Evolutionary conservation across 208 protist species (phyloP).

Genomic region (Lotmaria passim): DNA sequence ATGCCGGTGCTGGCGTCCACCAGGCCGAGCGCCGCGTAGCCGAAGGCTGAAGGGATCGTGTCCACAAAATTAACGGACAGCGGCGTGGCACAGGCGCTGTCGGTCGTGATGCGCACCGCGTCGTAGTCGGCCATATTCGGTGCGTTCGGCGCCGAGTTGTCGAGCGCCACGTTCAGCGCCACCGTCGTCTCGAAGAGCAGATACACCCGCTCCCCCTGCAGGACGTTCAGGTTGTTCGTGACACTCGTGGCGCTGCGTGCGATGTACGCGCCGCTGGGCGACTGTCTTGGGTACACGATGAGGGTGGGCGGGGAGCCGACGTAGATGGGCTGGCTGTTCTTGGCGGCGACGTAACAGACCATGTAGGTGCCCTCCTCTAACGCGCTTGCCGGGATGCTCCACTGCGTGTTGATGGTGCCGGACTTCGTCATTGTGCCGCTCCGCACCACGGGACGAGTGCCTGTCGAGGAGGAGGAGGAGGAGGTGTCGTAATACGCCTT

Average conservation of each 20-base stretch:
- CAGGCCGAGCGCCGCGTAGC: constrained; percentile 58
- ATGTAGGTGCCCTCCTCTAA: constrained; percentile 58
- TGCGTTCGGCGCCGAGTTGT: constrained; percentile 38
- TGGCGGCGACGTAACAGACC: constrained; percentile 74
- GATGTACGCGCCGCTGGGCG: constrained; percentile 74
- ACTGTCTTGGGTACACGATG: constrained; percentile 66
- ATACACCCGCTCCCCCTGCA: constrained; percentile 78
- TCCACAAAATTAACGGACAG: constrained; percentile 42
- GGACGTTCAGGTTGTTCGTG: constrained; percentile 38
- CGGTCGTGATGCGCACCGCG: constrained; percentile 62
- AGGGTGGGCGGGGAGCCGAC: constrained; percentile 58
- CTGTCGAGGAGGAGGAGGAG: background rate
- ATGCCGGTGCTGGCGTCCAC: constrained; percentile 27
- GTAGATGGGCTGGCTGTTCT: constrained; percentile 64
- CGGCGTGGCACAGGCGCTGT: constrained; percentile 36
- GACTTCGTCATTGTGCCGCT: constrained; percentile 29
- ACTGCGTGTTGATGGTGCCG: constrained; percentile 58
- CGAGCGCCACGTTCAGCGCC: constrained; percentile 57
- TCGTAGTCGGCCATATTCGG: constrained; percentile 29
- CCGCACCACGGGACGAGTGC: constrained; percentile 1
- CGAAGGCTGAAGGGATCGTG: constrained; percentile 67
- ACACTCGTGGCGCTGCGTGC: constrained; percentile 26
- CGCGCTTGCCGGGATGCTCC: constrained; percentile 55
- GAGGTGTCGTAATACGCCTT: background rate
- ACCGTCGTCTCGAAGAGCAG: constrained; percentile 82